Evolutionary conservation across 495 filamentous ascomycete species (phyloP), one percentile per base, ranked within the genome.

Genomic region (Neurospora sp.): DNA sequence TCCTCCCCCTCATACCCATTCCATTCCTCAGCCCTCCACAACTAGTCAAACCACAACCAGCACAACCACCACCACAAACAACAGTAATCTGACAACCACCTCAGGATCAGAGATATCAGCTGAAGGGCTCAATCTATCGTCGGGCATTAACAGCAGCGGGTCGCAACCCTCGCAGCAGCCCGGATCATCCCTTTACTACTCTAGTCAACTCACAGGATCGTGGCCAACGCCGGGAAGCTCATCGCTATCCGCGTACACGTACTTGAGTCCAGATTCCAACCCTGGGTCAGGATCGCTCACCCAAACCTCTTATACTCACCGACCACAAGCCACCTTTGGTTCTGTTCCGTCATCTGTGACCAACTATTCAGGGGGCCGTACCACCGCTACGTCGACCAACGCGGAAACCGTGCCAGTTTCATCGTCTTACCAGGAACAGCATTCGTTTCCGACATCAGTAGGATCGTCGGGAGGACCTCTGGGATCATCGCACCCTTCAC

Each of bases 111-210:
- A 66, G 76, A 79, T 77, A 74, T 73, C 79, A n/a, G 85, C 85
- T 70, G 92, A 94, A 73, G 84, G 86, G 44, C 79, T 91, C 69
- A 89, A 86, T 76, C 88, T 90, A 71, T 84, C 86, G n/a, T 86
- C 91, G 14, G 86, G 87, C 73, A 76, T 89, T 5, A 86, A 87
- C 78, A 88, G 81, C 73, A 83, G 81, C 74, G 86, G 83, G 76
- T 85, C 88, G n/a, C 81, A 83, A 35, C 78, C 83, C 73, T 86
- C 87, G 20, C 84, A 83, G 35, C 70, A 74, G 18, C 78, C 82
- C 80, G 74, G 86, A 80, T 72, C 84, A 77, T 77, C 84, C 74
- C 71, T 85, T 75, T 75, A 83, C 69, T 85, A 87, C 59, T 82
- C 85, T 39, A 82, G 84, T 73, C 83, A 85, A n/a, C 78, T 83